Conservation (phyloP, 192 early-diverging fungal genomes). For the Martensiomyces pterosporus region DNA sequence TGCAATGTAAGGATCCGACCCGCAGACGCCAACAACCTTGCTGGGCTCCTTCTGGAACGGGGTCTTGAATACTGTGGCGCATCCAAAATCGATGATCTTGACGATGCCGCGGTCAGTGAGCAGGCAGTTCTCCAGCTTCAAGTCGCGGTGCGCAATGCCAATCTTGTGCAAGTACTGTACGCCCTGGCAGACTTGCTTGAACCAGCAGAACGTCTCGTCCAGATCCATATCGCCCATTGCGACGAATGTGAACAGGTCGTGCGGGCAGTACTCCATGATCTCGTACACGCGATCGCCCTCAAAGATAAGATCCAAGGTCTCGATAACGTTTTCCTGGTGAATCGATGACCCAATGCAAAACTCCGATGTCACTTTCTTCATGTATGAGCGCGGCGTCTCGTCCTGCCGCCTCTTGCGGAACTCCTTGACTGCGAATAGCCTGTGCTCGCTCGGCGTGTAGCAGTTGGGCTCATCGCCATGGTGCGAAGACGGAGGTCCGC, state of each 20-base stretch:
- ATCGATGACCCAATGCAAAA: slow-evolving; percentile 77
- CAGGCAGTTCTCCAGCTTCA: slow-evolving; percentile 88
- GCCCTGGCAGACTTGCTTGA: slow-evolving; percentile 77
- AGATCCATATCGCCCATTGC: slow-evolving; percentile 67
- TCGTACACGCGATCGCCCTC: slow-evolving; percentile 63
- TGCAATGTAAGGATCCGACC: slow-evolving; percentile 94
- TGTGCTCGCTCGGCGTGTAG: slow-evolving; percentile 54
- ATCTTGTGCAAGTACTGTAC: slow-evolving; percentile 83
- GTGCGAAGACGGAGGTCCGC: slow-evolving; percentile 42
- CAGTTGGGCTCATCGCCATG: slow-evolving; percentile 28
- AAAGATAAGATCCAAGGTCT: slow-evolving; percentile 72
- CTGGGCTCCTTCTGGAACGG: slow-evolving; percentile 67
- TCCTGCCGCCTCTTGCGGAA: slow-evolving; percentile 63
- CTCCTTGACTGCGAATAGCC: slow-evolving; percentile 73
- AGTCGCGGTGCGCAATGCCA: slow-evolving; percentile 90
- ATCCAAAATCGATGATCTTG: slow-evolving; percentile 97
- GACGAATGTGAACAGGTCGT: slow-evolving; percentile 83
- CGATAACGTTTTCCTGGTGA: slow-evolving; percentile 74
- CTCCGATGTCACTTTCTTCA: slow-evolving; percentile 79
- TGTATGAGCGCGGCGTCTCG: slow-evolving; percentile 69
- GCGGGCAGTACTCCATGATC: slow-evolving; percentile 89
- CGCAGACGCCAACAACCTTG: slow-evolving; percentile 72
- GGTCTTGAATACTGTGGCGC: slow-evolving; percentile 79
- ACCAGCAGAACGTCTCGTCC: slow-evolving; percentile 82
- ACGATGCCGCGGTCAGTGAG: slow-evolving; percentile 69